phyloP scores from a whole-genome alignment of 2,329 filamentous ascomycete genomes.

The Microdochium trichocladiopsis region DNA sequence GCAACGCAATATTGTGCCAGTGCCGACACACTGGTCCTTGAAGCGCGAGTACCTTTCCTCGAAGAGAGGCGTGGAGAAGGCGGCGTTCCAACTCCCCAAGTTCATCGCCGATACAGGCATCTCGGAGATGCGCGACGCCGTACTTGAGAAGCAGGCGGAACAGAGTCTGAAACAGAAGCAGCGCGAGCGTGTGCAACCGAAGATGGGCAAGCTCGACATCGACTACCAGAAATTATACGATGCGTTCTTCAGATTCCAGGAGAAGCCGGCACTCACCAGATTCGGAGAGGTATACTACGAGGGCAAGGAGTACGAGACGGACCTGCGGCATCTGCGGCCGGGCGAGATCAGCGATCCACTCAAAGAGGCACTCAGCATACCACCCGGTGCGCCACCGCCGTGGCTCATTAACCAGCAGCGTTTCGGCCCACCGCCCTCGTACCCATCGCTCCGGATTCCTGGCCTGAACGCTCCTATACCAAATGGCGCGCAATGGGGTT shows the following conservation, averaged over 20 bases:
- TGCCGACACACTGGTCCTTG: conserved; percentile 88
- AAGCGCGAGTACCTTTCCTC: conserved; percentile 97
- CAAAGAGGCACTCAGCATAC: conserved; percentile 89
- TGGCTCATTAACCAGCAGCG: conserved; percentile 98
- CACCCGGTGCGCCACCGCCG: conserved; percentile 84
- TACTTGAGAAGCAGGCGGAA: conserved; percentile 90
- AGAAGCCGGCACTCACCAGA: conserved; percentile 85
- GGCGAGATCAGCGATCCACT: conserved; percentile 86
- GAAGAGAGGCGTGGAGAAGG: conserved; percentile 94
- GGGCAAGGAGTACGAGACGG: conserved; percentile 96
- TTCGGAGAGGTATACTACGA: conserved; percentile 99
- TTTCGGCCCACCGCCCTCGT: conserved; percentile 87
- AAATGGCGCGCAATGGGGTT: conserved; percentile 85
- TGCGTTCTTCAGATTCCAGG: conserved; percentile 96
- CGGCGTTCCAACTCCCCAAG: conserved; percentile 84
- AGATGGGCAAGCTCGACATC: conserved; percentile 96
- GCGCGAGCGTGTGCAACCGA: conserved; percentile 85
- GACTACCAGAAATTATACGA: conserved; percentile 98
- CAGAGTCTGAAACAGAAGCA: conserved; percentile 92
- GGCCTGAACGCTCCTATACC: conserved; percentile 92
- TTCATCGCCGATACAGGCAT: conserved; percentile 98
- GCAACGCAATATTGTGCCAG: conserved; percentile 90
- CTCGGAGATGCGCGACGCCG: conserved; percentile 94
- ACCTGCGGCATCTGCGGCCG: conserved; percentile 81
- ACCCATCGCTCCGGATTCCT: conserved; percentile 90